These are phyloP conservation scores for Chlorencoelia australis DNA, from an alignment of 2,329 filamentous ascomycete genomes.

Conservation along the genomic window DNA sequence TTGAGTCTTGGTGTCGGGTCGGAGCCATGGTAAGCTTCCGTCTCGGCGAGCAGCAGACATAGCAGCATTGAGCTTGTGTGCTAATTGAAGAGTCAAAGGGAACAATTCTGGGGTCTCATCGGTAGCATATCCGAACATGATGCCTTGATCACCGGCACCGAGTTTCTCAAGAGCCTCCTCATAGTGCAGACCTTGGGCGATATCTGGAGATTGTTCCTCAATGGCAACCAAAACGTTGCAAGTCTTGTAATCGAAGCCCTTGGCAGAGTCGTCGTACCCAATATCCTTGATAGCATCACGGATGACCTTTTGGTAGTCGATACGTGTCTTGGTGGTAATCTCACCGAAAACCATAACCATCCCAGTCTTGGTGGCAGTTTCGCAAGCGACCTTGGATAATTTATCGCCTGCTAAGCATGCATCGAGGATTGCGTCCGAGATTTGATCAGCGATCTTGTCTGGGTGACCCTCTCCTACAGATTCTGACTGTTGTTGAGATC, in stretches of 20 bases:
- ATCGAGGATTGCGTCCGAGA: slow-evolving; percentile 97
- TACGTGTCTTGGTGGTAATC: slow-evolving; percentile 89
- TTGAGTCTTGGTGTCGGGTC: slow-evolving; percentile 99
- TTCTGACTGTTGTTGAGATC: slow-evolving; percentile 49
- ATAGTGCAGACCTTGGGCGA: slow-evolving; percentile 97
- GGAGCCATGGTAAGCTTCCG: slow-evolving; percentile 83
- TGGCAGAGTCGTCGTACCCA: slow-evolving; percentile 91
- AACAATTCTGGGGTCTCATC: slow-evolving; percentile 98
- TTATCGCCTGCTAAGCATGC: slow-evolving; percentile 92
- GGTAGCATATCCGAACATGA: slow-evolving; percentile 99
- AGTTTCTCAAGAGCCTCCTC: slow-evolving; percentile 96
- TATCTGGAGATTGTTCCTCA: slow-evolving; percentile 98
- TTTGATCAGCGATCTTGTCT: slow-evolving; percentile 97
- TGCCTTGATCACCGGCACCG: slow-evolving; percentile 98
- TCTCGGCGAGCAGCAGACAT: slow-evolving; percentile 85
- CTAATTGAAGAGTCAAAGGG: slow-evolving; percentile 84
- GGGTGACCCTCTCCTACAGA: slow-evolving; percentile 86
- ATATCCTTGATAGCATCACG: slow-evolving; percentile 95
- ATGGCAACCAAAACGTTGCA: slow-evolving; percentile 97
- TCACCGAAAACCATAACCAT: slow-evolving; percentile 99
- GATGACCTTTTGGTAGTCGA: slow-evolving; percentile 98
- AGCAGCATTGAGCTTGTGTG: slow-evolving; percentile 94
- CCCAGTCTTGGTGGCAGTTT: slow-evolving; percentile 99
- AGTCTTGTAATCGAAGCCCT: slow-evolving; percentile 99
- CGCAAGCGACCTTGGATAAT: slow-evolving; percentile 97